Evolutionary conservation across 164 flowering plant species (phyloP).

Genomic region (Umbellularia californica): DNA sequence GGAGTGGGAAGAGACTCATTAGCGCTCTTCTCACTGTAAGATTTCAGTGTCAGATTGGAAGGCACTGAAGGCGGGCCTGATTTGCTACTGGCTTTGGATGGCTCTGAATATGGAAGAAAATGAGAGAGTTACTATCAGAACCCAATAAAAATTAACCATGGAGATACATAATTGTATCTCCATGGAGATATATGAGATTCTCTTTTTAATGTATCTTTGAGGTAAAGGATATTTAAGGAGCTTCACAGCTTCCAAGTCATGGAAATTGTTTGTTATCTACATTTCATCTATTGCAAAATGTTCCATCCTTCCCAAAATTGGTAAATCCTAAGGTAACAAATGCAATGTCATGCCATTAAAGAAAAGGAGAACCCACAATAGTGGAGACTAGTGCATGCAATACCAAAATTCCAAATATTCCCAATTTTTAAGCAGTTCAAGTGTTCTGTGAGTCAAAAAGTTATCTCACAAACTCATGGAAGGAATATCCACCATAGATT

Average conservation of each 20-base stretch:
- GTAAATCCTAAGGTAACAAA: too few relatives aligned
- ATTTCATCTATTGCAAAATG: not conserved
- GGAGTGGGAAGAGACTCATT: constrained; percentile 31
- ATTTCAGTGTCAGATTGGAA: constrained; percentile 14
- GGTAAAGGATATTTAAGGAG: not conserved
- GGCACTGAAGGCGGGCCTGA: not conserved
- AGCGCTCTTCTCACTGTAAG: constrained; percentile 14
- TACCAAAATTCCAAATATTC: too few relatives aligned
- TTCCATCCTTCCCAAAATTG: too few relatives aligned
- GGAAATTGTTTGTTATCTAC: not conserved
- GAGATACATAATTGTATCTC: too few relatives aligned
- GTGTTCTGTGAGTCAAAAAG: too few relatives aligned
- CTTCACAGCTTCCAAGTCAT: not conserved
- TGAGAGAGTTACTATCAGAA: constrained; percentile 1
- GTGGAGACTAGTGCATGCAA: too few relatives aligned
- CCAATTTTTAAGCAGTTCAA: too few relatives aligned
- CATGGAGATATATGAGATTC: too few relatives aligned
- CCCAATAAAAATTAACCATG: constrained; percentile 3
- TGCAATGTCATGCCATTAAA: too few relatives aligned
- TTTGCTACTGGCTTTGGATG: not conserved
- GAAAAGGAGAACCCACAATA: too few relatives aligned
- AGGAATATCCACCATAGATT: too few relatives aligned
- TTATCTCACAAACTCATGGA: too few relatives aligned
- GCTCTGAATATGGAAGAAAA: not conserved
- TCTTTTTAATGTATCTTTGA: not conserved